Base-by-base conservation (phyloP, 257 asterid genomes). In the Rubia yunnanensis region DNA sequence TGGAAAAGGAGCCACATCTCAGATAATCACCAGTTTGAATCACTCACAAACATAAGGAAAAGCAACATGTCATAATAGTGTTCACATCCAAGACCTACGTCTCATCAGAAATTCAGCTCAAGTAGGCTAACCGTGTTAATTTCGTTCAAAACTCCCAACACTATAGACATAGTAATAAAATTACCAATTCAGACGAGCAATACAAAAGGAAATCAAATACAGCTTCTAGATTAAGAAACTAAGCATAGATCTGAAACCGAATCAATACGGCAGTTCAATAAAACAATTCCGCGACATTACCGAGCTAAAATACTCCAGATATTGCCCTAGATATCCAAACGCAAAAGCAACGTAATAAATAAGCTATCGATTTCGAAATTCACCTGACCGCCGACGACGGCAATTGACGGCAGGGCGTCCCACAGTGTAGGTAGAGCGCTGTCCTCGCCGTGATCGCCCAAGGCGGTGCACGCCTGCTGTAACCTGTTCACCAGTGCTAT, bases 321-420 rank as follows among this genome's bases (percentile, higher is more conserved):
- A 18, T 15, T 26, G 17, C 10, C 26, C 13, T 24, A 46, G 20
- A 32, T 5, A 39, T 39, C 2, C 13, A 39, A 39, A 10, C 3
- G 14, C 6, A 22, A 48, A 22, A 30, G 0, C 0, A 49, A 34
- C 17, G 20, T 9, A 48, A 64, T 2, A 35, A 15, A 32, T 27
- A 64, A 58, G 76, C 70, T 70, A 57, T 49, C 31, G 32, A 23
- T 23, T 10, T 57, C 4, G 63, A 30, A 57, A 2, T 10, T 18
- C n/a, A 91, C 98, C 98, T 88, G 98, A 22, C 98, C 98, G 59
- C 96, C 98, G 76, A 91, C 96, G 77, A 88, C 96, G 75, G 98
- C 98, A 57, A 91, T 88, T 60, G 98, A 88, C 53, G 95, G 96
- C 76, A 91, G 80, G 27, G 98, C 96, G 60, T 91, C 98, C 98